Evolutionary conservation across 441 rosid species (phyloP).

Genomic region (Melastoma candidum): DNA sequence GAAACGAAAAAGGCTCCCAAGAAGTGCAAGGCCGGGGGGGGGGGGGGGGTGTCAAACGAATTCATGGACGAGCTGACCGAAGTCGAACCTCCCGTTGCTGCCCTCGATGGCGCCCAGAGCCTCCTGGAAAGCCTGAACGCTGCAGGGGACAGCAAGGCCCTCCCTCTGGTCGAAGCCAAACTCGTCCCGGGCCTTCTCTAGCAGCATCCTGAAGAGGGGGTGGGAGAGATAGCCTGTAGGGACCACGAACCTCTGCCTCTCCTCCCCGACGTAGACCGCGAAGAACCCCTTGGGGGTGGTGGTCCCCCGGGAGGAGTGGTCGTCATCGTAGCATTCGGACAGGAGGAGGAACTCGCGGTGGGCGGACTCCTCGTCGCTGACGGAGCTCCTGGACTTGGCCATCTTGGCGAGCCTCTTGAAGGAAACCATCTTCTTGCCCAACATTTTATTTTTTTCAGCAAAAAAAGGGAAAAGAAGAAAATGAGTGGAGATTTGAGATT

Average conservation of each 20-base stretch:
- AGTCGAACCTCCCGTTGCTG: conserved; percentile 51
- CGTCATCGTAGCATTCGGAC: conserved; percentile 12
- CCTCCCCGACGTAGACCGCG: conserved; percentile 70
- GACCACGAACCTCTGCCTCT: conserved; percentile 49
- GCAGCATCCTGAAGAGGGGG: conserved; percentile 67
- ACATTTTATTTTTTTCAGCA: conserved; percentile 17
- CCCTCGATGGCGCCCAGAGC: conserved; percentile 57
- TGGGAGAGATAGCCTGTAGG: conserved; percentile 63
- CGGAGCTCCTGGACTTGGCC: conserved; percentile 32
- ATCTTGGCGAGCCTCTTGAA: conserved; percentile 73
- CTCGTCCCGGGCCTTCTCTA: conserved; percentile 65
- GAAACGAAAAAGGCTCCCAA: no score
- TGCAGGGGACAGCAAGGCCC: conserved; percentile 65
- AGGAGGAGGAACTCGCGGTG: conserved; percentile 9
- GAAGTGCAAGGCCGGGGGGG: no score
- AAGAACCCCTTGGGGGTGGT: conserved; percentile 47
- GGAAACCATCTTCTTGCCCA: conserved; percentile 55
- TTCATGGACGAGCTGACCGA: conserved; percentile 61
- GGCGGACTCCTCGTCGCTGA: conserved; percentile 8
- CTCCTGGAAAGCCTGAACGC: conserved; percentile 54
- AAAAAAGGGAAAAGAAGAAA: no score
- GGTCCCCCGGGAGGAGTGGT: conserved; percentile 19
- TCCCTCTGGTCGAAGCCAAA: conserved; percentile 39
- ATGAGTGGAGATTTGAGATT: no score
- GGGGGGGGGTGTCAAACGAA: conserved; percentile 23